Conservation (phyloP, 2,329 filamentous ascomycete species). For the Ceratocystiopsis minuta region DNA sequence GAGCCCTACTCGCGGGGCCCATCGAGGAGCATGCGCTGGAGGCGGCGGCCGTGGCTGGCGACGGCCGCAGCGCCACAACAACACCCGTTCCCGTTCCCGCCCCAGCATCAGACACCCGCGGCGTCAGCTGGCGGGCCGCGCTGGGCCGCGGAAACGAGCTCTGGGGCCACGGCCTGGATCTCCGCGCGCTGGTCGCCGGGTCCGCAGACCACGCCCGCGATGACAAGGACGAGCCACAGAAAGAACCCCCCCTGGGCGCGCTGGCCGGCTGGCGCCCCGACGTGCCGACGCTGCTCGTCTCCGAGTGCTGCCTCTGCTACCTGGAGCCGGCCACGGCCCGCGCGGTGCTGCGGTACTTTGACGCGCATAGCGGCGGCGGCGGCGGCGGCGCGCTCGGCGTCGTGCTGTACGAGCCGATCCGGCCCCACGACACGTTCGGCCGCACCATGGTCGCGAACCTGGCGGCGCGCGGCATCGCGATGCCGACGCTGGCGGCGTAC, state of each 20-base stretch:
- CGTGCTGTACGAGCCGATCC: slow-evolving; percentile 77
- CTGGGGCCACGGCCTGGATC: slow-evolving; percentile 48
- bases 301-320: slow-evolving; percentile 92
- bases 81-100: no score
- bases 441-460: slow-evolving; percentile 86
- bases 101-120: not conserved
- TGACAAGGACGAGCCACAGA: no score
- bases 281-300: slow-evolving; percentile 69
- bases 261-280: slow-evolving; percentile 30
- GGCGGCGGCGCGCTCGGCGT: slow-evolving; percentile 22
- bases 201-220: not conserved
- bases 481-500: slow-evolving; percentile 68
- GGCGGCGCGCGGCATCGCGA: slow-evolving; percentile 58
- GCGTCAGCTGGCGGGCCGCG: slow-evolving; percentile 21
- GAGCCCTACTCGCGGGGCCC: slow-evolving; percentile 20
- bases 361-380: slow-evolving; percentile 21
- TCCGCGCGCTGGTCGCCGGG: slow-evolving; percentile 36
- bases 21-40: slow-evolving; percentile 9
- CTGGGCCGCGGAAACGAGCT: slow-evolving; percentile 24
- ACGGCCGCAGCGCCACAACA: not conserved
- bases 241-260: not conserved
- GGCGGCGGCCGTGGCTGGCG: not conserved
- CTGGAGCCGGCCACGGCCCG: slow-evolving; percentile 48
- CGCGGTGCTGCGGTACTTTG: slow-evolving; percentile 47
- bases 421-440: slow-evolving; percentile 71